phyloP scores from a whole-genome alignment of 2,329 filamentous ascomycete genomes.

The Xylariaceae sp. region DNA sequence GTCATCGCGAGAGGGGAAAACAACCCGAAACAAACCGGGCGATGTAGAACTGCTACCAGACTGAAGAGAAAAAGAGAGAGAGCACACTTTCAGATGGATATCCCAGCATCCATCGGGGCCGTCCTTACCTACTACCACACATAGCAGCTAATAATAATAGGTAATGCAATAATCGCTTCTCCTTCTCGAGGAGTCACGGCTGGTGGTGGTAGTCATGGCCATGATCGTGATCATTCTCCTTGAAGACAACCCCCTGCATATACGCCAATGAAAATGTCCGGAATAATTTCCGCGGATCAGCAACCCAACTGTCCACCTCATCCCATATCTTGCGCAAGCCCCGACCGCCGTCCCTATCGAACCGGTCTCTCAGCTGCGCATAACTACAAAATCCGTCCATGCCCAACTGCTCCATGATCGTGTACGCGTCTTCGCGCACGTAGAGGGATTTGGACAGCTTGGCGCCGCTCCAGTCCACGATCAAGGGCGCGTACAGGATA shows the following conservation, averaged over 20 bases:
- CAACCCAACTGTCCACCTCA: constrained; percentile 7
- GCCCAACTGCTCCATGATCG: not conserved
- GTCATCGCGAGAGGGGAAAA: too few species aligned
- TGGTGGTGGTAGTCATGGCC: too few species aligned
- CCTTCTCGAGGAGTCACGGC: not conserved
- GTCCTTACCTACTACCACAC: too few species aligned
- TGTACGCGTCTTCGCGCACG: constrained; percentile 2
- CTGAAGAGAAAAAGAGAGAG: too few species aligned
- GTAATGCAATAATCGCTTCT: too few species aligned
- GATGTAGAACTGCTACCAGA: too few species aligned
- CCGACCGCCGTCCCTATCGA: not conserved
- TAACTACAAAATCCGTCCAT: constrained; percentile 7
- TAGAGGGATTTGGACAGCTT: constrained; percentile 12
- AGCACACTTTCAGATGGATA: too few species aligned
- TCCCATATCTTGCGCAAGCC: constrained; percentile 8
- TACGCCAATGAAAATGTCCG: constrained; percentile 9
- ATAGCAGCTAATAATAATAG: too few species aligned
- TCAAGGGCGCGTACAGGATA: constrained; percentile 10
- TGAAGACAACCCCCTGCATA: not conserved
- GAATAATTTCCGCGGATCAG: constrained; percentile 7
- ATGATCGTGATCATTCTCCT: not conserved
- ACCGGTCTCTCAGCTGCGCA: not conserved
- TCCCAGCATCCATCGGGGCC: too few species aligned
- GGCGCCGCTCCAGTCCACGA: constrained; percentile 10
- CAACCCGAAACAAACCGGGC: too few species aligned